These are phyloP conservation scores for Lipomyces starkeyi DNA, from an alignment of 805 yeast genomes.

Conservation along the genomic window DNA sequence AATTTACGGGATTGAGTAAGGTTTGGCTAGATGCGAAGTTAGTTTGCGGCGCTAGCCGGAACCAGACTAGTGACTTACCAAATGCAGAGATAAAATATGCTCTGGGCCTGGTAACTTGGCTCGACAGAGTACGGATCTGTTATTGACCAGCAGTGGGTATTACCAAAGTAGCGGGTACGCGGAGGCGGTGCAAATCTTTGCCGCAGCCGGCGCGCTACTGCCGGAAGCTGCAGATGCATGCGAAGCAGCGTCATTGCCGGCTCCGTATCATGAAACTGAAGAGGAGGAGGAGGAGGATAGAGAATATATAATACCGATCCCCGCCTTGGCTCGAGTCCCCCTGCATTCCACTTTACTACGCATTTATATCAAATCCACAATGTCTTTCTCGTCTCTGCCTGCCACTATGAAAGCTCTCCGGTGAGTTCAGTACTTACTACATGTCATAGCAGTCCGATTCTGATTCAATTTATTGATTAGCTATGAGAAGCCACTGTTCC, in stretches of 20 bases:
- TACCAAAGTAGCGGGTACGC: neutral
- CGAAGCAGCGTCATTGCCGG: neutral
- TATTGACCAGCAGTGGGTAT: neutral
- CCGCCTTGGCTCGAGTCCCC: neutral
- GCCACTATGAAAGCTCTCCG: conserved; percentile 35
- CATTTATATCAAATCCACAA: neutral
- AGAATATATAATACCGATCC: neutral
- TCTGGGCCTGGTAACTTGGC: neutral
- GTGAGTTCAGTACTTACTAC: conserved; percentile 12
- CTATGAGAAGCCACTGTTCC: conserved; percentile 33
- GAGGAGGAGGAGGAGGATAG: neutral
- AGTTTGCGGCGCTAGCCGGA: neutral
- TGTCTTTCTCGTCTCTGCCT: conserved; percentile 25
- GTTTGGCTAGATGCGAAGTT: too few relatives aligned
- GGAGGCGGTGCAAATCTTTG: neutral
- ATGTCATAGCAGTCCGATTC: neutral
- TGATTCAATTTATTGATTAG: conserved; percentile 5
- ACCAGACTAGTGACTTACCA: neutral
- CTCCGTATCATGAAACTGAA: neutral
- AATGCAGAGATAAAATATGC: neutral
- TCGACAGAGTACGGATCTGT: neutral
- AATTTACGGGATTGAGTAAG: too few relatives aligned
- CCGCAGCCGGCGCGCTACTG: neutral
- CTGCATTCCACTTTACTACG: neutral
- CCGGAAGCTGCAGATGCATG: neutral